Percentiles rank a stretch among this genome's conserved stretches.
phyloP scores from a whole-genome alignment of 352 stramenopile genomes.

The Phytophthora sojae region DNA sequence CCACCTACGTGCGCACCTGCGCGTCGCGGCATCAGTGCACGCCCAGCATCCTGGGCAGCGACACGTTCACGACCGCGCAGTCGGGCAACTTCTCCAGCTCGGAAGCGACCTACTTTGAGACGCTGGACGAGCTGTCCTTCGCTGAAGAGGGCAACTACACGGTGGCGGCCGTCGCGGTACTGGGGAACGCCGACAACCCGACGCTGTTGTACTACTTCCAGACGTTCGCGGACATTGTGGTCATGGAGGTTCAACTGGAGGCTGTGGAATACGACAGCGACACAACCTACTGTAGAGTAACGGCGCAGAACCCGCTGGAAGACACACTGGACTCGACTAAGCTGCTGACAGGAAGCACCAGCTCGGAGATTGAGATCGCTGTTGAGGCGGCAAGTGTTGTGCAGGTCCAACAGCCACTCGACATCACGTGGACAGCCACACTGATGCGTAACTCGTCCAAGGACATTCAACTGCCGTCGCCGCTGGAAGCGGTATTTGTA shows the following conservation, averaged over 20 bases:
- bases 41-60: constrained; percentile 28
- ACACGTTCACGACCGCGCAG: constrained; percentile 35
- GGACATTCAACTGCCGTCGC: constrained; percentile 54
- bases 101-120: constrained; percentile 49
- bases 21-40: constrained; percentile 40
- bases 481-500: constrained; percentile 41
- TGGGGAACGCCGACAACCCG: constrained; percentile 47
- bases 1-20: constrained; percentile 57
- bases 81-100: constrained; percentile 54
- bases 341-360: constrained; percentile 44
- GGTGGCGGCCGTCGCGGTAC: constrained; percentile 52
- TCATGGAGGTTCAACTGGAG: constrained; percentile 32
- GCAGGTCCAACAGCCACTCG: constrained; percentile 21
- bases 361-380: constrained; percentile 55
- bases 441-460: constrained; percentile 42
- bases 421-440: constrained; percentile 50
- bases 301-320: constrained; percentile 45
- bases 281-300: constrained; percentile 61
- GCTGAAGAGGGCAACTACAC: constrained; percentile 45
- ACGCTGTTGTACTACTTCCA: constrained; percentile 62
- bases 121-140: constrained; percentile 47
- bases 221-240: constrained; percentile 49
- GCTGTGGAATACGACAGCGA: constrained; percentile 38
- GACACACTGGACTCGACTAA: constrained; percentile 26
- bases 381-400: constrained; percentile 43